Percentiles rank a stretch among this genome's conserved stretches.
These are phyloP conservation scores for Arxiozyma bovina DNA, from an alignment of 1,139 yeast species.

Conservation along the genomic window DNA sequence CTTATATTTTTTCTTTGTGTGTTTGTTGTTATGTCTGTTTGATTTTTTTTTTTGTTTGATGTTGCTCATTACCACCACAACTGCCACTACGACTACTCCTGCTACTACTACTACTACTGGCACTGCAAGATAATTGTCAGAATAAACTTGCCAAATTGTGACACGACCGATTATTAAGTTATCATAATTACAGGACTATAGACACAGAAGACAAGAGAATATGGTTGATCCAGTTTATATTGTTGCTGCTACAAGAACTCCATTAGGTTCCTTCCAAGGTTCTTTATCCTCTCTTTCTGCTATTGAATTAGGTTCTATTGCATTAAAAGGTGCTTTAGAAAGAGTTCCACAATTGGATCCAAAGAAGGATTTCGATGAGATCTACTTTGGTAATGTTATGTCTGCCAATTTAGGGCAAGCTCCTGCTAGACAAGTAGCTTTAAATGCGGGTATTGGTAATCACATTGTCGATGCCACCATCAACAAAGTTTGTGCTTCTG, in stretches of 20 bases:
- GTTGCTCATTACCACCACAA: no score
- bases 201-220: not conserved
- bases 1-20: no score
- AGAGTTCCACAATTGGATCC: slow-evolving; percentile 79
- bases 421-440: slow-evolving; percentile 95
- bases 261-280: slow-evolving; percentile 91
- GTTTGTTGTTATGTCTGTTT: no score
- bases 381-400: slow-evolving; percentile 85
- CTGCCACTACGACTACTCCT: no score
- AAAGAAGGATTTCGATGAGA: slow-evolving; percentile 66
- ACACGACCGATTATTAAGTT: not conserved
- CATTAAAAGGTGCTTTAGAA: slow-evolving; percentile 78
- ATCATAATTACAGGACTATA: not conserved
- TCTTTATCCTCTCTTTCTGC: slow-evolving; percentile 62
- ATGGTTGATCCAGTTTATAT: slow-evolving; percentile 58
- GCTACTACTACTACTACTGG: no score
- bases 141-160: slow-evolving; percentile 10
- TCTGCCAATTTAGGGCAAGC: slow-evolving; percentile 95
- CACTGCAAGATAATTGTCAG: not conserved
- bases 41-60: no score
- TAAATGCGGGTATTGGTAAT: slow-evolving; percentile 77
- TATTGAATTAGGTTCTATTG: slow-evolving; percentile 83
- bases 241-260: slow-evolving; percentile 88
- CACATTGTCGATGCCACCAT: slow-evolving; percentile 78
- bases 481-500: slow-evolving; percentile 96